A percentile compares a stretch with the other conserved stretches of the same genome.
These are phyloP conservation scores for Lepiota venenata DNA, from an alignment of 768 basidiomycete genomes.

Conservation along the genomic window DNA sequence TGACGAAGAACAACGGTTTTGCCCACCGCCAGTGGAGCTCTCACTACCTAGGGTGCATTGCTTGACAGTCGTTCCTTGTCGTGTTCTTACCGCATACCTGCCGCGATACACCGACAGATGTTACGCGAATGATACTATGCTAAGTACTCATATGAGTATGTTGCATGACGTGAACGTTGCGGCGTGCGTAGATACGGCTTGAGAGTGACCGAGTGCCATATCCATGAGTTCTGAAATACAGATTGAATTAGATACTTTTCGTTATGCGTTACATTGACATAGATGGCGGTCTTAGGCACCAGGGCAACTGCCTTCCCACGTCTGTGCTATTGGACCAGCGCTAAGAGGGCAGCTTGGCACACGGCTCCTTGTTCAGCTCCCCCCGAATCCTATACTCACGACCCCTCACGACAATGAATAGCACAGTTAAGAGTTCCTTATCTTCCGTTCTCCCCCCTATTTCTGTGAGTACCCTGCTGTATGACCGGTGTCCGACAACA, in stretches of 20 bases:
- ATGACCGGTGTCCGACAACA: background rate
- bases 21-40: constrained; percentile 9
- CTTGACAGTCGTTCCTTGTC: background rate
- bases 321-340: background rate
- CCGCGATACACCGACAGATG: background rate
- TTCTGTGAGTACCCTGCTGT: constrained; percentile 16
- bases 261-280: no score
- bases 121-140: no score
- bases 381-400: background rate
- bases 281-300: background rate
- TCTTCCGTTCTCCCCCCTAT: constrained; percentile 27
- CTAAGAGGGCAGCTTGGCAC: background rate
- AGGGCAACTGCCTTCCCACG: background rate
- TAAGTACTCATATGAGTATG: no score
- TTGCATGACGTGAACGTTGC: no score
- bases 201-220: no score
- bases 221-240: no score
- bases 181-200: no score
- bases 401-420: constrained; percentile 9
- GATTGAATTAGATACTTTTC: no score
- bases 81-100: background rate
- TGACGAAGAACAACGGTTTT: constrained; percentile 10
- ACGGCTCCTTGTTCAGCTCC: background rate
- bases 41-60: background rate
- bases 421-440: constrained; percentile 27